Percentiles rank a stretch among this genome's conserved stretches.
Evolutionary conservation across 129 eudicot genomes (phyloP).

Genomic region (Centella asiatica): DNA sequence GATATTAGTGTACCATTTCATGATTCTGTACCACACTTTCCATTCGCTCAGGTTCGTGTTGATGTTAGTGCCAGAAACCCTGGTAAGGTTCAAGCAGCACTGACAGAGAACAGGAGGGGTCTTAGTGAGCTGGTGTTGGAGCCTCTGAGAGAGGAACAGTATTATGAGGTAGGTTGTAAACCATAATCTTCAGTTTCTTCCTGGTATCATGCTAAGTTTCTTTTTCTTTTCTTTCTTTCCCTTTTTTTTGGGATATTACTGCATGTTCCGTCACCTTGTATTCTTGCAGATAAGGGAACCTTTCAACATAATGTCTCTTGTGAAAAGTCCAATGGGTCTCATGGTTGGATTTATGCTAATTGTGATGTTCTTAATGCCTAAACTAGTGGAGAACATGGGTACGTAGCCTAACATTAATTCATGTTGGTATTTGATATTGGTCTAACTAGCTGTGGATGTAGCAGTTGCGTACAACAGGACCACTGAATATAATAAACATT

Average conservation of each 20-base stretch:
- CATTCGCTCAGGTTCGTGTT: conserved; percentile 63
- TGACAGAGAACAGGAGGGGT: conserved; percentile 82
- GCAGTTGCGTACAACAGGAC: not conserved
- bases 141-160: conserved; percentile 92
- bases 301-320: conserved; percentile 60
- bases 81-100: conserved; percentile 96
- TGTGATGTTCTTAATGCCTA: conserved; percentile 93
- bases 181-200: not conserved
- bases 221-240: no score
- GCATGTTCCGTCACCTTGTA: not conserved
- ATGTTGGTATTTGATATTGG: not conserved
- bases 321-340: conserved; percentile 98
- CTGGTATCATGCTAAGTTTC: no score
- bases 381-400: conserved; percentile 84
- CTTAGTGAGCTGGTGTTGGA: conserved; percentile 82
- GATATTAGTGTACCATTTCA: not conserved
- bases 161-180: conserved; percentile 59
- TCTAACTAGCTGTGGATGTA: not conserved
- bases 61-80: conserved; percentile 99
- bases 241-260: not conserved
- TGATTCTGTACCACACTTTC: not conserved
- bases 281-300: conserved; percentile 81
- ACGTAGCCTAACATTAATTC: conserved; percentile 15
- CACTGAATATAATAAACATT: not conserved
- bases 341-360: conserved; percentile 95